These are phyloP conservation scores for Hymenoscyphus fructigenus DNA, from an alignment of 2,329 filamentous ascomycete genomes.

Conservation along the genomic window DNA sequence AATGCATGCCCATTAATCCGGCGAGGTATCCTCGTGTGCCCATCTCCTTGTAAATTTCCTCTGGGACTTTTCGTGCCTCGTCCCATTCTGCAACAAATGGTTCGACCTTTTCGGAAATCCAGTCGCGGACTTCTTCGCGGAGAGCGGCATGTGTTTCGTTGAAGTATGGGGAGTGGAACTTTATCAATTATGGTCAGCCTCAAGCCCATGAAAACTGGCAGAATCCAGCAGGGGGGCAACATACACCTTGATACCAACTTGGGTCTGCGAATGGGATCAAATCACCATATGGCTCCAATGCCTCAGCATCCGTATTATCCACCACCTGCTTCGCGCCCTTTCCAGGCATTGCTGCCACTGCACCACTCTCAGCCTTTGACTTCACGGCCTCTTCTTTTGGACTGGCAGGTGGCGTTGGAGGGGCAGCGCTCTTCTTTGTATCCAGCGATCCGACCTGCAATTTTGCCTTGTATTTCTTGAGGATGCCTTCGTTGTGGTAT, in stretches of 20 bases:
- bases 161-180: constrained; percentile 97
- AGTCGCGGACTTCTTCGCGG: constrained; percentile 85
- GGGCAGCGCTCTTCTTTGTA: constrained; percentile 68
- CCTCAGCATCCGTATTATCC: constrained; percentile 45
- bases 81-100: constrained; percentile 96
- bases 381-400: constrained; percentile 48
- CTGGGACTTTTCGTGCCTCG: constrained; percentile 86
- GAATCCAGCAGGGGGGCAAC: constrained; percentile 40
- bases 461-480: constrained; percentile 73
- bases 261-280: constrained; percentile 91
- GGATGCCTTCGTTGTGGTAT: constrained; percentile 36
- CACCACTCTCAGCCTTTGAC: constrained; percentile 55
- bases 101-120: constrained; percentile 87
- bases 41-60: constrained; percentile 92
- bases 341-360: constrained; percentile 50
- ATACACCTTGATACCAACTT: constrained; percentile 88
- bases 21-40: constrained; percentile 89
- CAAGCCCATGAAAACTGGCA: neutral
- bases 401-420: constrained; percentile 50
- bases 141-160: constrained; percentile 92
- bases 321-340: constrained; percentile 49
- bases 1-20: constrained; percentile 84
- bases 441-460: constrained; percentile 91
- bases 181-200: constrained; percentile 13
- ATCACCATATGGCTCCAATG: constrained; percentile 81